These are phyloP conservation scores for Lithohypha guttulata DNA, from an alignment of 2,329 filamentous ascomycete species.

Conservation along the genomic window DNA sequence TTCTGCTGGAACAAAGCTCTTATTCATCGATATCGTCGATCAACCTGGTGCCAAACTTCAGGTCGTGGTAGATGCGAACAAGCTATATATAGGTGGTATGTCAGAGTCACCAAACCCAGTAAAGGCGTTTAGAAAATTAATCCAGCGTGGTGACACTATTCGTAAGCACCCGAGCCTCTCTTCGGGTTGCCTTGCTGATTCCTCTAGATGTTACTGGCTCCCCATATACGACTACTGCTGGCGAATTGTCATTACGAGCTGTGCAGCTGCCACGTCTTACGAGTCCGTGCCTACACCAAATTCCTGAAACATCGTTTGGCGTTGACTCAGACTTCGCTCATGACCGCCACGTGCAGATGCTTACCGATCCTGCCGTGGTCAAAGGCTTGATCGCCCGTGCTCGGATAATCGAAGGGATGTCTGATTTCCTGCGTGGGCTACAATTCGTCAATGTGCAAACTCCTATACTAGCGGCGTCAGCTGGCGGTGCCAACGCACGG, in stretches of 20 bases:
- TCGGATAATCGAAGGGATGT: constrained; percentile 61
- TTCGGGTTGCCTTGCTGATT: constrained; percentile 6
- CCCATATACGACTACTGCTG: constrained; percentile 58
- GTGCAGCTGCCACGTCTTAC: constrained; percentile 59
- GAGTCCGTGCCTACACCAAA: constrained; percentile 65
- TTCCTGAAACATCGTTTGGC: constrained; percentile 45
- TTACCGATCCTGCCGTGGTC: constrained; percentile 58
- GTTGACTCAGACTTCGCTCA: constrained; percentile 43
- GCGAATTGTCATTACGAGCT: constrained; percentile 65
- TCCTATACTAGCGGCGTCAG: constrained; percentile 69
- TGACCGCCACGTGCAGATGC: constrained; percentile 77
- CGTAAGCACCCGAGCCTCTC: constrained; percentile 42
- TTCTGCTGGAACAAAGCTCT: constrained; percentile 61
- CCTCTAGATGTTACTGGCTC: constrained; percentile 55
- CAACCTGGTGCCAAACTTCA: constrained; percentile 57
- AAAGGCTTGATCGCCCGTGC: constrained; percentile 66
- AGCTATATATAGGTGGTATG: constrained; percentile 31
- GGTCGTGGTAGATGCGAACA: constrained; percentile 46
- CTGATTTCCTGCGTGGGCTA: constrained; percentile 59
- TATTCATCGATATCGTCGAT: constrained; percentile 73
- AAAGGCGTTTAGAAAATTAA: constrained; percentile 51
- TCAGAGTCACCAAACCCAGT: not conserved
- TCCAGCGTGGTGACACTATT: constrained; percentile 74
- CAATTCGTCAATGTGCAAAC: constrained; percentile 83
- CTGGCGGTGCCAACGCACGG: constrained; percentile 77